Base-by-base conservation (phyloP, 2,329 filamentous ascomycete genomes). In the Zymoseptoria tritici region DNA sequence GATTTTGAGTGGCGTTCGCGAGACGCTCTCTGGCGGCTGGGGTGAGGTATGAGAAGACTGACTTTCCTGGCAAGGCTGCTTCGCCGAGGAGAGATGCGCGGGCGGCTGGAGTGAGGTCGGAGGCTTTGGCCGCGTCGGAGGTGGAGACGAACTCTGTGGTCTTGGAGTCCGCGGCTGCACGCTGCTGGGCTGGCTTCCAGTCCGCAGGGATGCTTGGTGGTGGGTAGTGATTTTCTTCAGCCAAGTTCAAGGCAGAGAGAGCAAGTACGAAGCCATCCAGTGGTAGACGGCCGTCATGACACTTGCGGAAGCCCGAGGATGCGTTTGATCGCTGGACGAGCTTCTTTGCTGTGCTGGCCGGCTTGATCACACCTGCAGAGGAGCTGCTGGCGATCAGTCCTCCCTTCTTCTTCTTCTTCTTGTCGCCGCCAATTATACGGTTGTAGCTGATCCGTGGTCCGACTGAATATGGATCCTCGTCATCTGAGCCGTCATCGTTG, bases 401-500 rank as follows among this genome's bases (percentile, higher is more conserved):
- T 26, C 68, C 69, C 70, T 87, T 86, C 68, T 83, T 89, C 72
- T 83, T 89, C 72, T 90, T 92, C 72, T 87, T 88, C 74, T 90
- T 96, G 63, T 92, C 88, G 0, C 87, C 88, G 19, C 90, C 91
- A 61, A 97, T 84, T 4, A 87, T 81, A 49, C 86, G 84, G 67
- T 90, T 96, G 74, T 96, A 96, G 11, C 87, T 90, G 72, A 97
- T 95, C 66, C 86, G 88, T 0, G 94, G 94, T 0, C 93, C 93
- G 57, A 97, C 87, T 60, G 93, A 89, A 71, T 96, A 97, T 0
- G 91, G 89, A 69, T 97, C 92, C 68, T 97, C 94, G 52, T 97
- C 92, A 66, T 97, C 94, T 4, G 93, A 97, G 9, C 91, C 92
- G 20, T 87, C 94, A 66, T 97, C 93, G 68, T 97, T 97, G 52